Percentiles rank a stretch among this genome's conserved stretches.
phyloP scores from a whole-genome alignment of 257 asterid genomes.

The Voacanga thouarsii region DNA sequence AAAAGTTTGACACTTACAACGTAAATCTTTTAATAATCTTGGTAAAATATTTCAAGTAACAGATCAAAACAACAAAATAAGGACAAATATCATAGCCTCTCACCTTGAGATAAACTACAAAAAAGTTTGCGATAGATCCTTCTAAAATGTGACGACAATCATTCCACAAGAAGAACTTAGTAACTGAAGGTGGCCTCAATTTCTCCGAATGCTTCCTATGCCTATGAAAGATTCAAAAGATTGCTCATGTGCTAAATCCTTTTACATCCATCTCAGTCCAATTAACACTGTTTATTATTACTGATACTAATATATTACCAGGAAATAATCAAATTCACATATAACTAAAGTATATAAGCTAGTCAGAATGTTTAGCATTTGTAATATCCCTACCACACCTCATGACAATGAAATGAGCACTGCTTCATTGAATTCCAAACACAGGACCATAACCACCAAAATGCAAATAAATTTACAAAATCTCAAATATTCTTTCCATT shows the following conservation, averaged over 20 bases:
- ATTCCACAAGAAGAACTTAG: slow-evolving; percentile 71
- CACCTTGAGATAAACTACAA: slow-evolving; percentile 69
- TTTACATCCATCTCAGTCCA: neutral
- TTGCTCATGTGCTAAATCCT: slow-evolving; percentile 13
- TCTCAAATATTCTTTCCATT: too few relatives aligned
- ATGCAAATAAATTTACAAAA: too few relatives aligned
- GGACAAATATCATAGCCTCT: slow-evolving; percentile 8
- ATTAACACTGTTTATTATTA: too few relatives aligned
- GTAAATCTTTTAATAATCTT: neutral
- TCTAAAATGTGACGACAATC: slow-evolving; percentile 73
- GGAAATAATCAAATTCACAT: too few relatives aligned
- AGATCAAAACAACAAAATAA: neutral
- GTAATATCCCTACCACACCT: too few relatives aligned
- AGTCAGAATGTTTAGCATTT: too few relatives aligned
- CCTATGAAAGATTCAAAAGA: slow-evolving; percentile 38
- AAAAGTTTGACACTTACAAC: too few relatives aligned
- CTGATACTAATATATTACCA: too few relatives aligned
- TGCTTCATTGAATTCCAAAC: too few relatives aligned
- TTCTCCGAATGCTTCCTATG: slow-evolving; percentile 25
- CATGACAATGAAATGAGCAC: too few relatives aligned
- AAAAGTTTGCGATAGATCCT: slow-evolving; percentile 21
- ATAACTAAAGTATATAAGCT: too few relatives aligned
- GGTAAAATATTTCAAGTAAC: neutral
- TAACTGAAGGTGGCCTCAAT: slow-evolving; percentile 75
- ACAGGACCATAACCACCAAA: too few relatives aligned